These are phyloP conservation scores for Deuterostichococcus epilithicus DNA, from an alignment of 139 green algal genomes.

Conservation along the genomic window DNA sequence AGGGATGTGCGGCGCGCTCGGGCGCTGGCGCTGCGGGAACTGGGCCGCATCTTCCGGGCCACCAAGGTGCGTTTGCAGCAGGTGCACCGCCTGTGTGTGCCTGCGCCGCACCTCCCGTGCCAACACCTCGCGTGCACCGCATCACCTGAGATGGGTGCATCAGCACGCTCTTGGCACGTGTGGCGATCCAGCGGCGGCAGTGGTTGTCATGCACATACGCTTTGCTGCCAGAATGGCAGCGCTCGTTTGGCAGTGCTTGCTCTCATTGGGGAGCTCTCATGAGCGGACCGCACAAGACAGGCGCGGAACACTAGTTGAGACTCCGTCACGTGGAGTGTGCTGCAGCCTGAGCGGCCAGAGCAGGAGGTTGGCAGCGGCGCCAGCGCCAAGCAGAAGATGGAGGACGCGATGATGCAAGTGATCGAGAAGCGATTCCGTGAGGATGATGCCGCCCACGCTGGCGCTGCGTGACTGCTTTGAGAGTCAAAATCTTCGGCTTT, in stretches of 20 bases:
- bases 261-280: not conserved
- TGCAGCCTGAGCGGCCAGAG: not conserved
- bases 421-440: conserved; percentile 38
- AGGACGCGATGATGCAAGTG: conserved; percentile 56
- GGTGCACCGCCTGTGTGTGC: too few species aligned
- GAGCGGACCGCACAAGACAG: not conserved
- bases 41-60: conserved; percentile 54
- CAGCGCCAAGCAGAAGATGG: conserved; percentile 52
- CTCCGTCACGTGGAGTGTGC: not conserved
- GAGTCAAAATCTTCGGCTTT: too few species aligned
- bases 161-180: not conserved
- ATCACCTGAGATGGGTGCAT: not conserved
- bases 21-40: conserved; percentile 41
- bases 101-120: too few species aligned
- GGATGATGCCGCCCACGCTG: conserved; percentile 17
- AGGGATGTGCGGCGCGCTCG: conserved; percentile 34
- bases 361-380: not conserved
- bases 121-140: too few species aligned
- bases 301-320: not conserved
- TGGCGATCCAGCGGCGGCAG: not conserved
- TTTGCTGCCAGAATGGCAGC: not conserved
- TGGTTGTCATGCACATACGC: not conserved
- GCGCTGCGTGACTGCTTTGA: too few species aligned
- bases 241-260: not conserved
- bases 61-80: not conserved